Percentiles rank a stretch among this genome's conserved stretches.
phyloP scores from a whole-genome alignment of 306 rosid species.

The Abrus precatorius region DNA sequence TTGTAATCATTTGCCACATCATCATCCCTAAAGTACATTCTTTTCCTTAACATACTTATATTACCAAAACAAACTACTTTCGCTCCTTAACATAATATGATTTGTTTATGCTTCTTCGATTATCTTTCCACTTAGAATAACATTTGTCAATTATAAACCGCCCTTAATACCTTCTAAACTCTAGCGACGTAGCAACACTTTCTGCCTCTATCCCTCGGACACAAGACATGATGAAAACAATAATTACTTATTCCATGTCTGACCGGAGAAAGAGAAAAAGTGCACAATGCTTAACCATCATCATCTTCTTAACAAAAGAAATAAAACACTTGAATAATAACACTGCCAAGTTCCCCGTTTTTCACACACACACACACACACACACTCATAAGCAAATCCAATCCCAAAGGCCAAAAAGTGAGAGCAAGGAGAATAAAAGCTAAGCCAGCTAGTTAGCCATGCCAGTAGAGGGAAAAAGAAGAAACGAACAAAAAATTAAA shows the following conservation, averaged over 20 bases:
- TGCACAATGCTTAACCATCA: slow-evolving; percentile 1
- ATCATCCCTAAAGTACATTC: slow-evolving; percentile 17
- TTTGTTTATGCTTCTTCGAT: slow-evolving; percentile 43
- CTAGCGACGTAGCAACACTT: slow-evolving; percentile 56
- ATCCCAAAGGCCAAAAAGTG: slow-evolving; percentile 11
- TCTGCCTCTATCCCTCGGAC: slow-evolving; percentile 88
- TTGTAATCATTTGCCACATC: slow-evolving; percentile 50
- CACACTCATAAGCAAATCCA: background rate
- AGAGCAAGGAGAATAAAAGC: background rate
- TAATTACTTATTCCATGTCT: slow-evolving; percentile 41
- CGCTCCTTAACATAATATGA: slow-evolving; percentile 34
- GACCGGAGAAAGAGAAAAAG: slow-evolving; percentile 44
- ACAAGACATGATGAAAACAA: slow-evolving; percentile 43
- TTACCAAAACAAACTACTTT: slow-evolving; percentile 6
- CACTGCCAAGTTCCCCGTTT: background rate
- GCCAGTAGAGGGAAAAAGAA: background rate
- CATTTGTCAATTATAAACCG: slow-evolving; percentile 50
- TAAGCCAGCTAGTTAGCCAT: background rate
- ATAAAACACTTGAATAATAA: background rate
- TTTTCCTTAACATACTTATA: slow-evolving; percentile 26
- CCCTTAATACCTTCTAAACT: slow-evolving; percentile 43
- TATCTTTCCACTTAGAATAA: slow-evolving; percentile 52
- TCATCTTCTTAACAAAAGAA: slow-evolving; percentile 10
- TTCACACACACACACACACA: background rate
- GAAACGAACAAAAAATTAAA: background rate